Evolutionary conservation across 2,329 filamentous ascomycete species (phyloP).

Genomic region (Akanthomyces uredinophilus): DNA sequence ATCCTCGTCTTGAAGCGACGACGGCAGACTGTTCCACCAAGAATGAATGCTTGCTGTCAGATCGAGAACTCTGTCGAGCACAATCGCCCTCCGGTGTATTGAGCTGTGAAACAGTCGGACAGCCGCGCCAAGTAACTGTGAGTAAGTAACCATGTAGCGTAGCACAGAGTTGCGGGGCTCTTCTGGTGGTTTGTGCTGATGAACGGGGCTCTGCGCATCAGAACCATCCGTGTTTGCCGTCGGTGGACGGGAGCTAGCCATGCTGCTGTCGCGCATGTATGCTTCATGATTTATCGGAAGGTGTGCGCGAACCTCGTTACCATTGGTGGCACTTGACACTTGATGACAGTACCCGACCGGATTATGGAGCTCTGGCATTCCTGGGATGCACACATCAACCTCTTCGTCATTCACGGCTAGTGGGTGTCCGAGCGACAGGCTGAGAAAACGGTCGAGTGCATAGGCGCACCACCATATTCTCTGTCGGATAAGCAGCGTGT

Average conservation of each 20-base stretch:
- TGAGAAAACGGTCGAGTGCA: conserved; percentile 32
- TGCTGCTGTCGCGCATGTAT: neutral
- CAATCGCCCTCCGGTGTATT: conserved; percentile 22
- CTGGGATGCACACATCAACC: conserved; percentile 33
- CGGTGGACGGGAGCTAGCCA: neutral
- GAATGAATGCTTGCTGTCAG: conserved; percentile 19
- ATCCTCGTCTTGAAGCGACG: conserved; percentile 17
- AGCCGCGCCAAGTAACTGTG: conserved; percentile 18
- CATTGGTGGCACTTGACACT: neutral
- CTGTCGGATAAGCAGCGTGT: conserved; percentile 31
- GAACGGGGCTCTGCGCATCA: conserved; percentile 11
- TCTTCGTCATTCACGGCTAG: conserved; percentile 31
- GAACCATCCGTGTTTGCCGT: neutral
- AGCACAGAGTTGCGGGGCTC: conserved; percentile 17
- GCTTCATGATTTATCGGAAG: conserved; percentile 14
- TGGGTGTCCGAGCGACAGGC: conserved; percentile 32
- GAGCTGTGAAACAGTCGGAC: conserved; percentile 23
- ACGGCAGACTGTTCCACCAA: conserved; percentile 25
- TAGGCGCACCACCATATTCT: conserved; percentile 38
- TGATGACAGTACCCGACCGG: conserved; percentile 10
- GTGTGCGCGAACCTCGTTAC: conserved; percentile 16
- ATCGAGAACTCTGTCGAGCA: conserved; percentile 18
- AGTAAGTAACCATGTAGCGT: conserved; percentile 20
- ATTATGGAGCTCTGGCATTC: conserved; percentile 22
- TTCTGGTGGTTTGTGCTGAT: conserved; percentile 13